A percentile compares a stretch with the other conserved stretches of the same genome.
These are phyloP conservation scores for Phycomyces nitens DNA, from an alignment of 192 early-diverging fungal genomes.

Conservation along the genomic window DNA sequence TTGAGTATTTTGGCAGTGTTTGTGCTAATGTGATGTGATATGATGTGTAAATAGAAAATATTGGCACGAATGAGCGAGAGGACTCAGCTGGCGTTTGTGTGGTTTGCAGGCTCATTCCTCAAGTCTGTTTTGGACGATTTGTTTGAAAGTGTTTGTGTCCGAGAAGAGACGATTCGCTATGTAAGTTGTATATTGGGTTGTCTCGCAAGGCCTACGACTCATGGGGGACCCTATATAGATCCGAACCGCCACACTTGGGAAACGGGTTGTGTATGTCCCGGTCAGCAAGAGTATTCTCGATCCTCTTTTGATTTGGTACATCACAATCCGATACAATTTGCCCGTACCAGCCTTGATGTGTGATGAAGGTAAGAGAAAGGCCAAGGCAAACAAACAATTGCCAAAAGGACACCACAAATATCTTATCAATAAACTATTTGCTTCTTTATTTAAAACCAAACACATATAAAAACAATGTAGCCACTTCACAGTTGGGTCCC, in stretches of 20 bases:
- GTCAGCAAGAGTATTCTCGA: slow-evolving; percentile 35
- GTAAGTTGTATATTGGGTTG: no score
- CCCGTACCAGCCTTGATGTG: slow-evolving; percentile 35
- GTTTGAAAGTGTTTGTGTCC: slow-evolving; percentile 30
- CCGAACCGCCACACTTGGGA: slow-evolving; percentile 25
- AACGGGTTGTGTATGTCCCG: slow-evolving; percentile 39
- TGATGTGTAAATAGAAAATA: slow-evolving; percentile 20
- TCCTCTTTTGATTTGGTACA: slow-evolving; percentile 35
- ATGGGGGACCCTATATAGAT: no score
- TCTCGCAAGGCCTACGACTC: no score
- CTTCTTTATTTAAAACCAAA: no score
- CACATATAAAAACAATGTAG: no score
- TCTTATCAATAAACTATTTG: no score
- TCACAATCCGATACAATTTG: slow-evolving; percentile 29
- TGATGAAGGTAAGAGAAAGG: slow-evolving; percentile 21
- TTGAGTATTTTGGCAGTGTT: background rate
- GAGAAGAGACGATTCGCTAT: slow-evolving; percentile 21
- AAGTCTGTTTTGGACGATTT: slow-evolving; percentile 25
- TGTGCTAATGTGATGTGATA: background rate
- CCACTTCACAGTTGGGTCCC: slow-evolving; percentile 27
- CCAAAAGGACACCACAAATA: no score
- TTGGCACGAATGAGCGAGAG: slow-evolving; percentile 36
- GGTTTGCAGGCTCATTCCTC: slow-evolving; percentile 35
- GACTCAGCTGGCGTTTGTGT: slow-evolving; percentile 33
- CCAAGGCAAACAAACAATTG: background rate